Conservation (phyloP, 345 rosid species). For the Moricandia arvensis region DNA sequence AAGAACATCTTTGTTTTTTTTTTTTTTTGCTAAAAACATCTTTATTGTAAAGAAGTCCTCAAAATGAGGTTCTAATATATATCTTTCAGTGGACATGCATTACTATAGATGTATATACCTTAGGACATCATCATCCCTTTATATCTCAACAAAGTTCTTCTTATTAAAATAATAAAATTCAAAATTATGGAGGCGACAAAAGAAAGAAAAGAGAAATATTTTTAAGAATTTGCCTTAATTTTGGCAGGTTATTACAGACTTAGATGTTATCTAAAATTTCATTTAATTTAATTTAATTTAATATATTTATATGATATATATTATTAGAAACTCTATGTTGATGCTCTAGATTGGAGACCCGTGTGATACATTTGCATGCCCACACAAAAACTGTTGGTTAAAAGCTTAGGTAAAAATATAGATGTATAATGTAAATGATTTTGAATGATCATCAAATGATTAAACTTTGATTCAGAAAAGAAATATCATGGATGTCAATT, state of each 20-base stretch:
- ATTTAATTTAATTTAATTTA: no score
- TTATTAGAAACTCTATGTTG: neutral
- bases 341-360: neutral
- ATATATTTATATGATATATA: neutral
- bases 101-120: no score
- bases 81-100: neutral
- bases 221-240: neutral
- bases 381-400: slow-evolving; percentile 2
- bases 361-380: slow-evolving; percentile 21
- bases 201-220: no score
- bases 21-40: neutral
- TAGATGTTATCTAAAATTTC: neutral
- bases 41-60: no score
- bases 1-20: neutral
- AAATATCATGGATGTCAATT: slow-evolving; percentile 19
- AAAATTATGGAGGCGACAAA: no score
- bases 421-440: neutral
- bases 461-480: slow-evolving; percentile 22
- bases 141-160: neutral
- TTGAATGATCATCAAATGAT: slow-evolving; percentile 28
- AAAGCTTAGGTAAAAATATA: neutral
- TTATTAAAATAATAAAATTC: no score
- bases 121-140: neutral
- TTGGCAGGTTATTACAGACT: neutral
- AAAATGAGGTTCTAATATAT: neutral